Base-by-base conservation (phyloP, 1,284 basidiomycete species). In the Rhodotorula sp. region DNA sequence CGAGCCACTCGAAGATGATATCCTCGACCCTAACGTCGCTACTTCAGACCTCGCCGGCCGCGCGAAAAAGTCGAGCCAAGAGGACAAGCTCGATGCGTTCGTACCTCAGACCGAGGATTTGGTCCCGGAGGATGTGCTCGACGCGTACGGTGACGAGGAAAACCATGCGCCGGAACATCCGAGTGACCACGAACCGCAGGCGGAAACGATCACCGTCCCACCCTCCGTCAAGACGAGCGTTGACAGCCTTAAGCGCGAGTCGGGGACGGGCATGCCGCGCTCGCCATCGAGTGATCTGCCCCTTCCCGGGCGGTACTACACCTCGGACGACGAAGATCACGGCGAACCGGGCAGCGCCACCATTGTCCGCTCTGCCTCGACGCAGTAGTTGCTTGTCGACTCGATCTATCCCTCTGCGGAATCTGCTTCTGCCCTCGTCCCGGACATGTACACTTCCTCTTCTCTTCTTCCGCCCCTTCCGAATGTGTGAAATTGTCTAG, bases 41-140 rank as follows among this genome's bases (percentile, higher is more conserved):
- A 14, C 23, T 56, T 45, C 21, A 26, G 38, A 23, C 28, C 45
- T 7, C 43, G 38, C 38, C 63, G 49, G n/a, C 28, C 38, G 21
- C 38, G 38, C 38, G 10, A 61, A 61, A 48, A 50, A 61, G 45
- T 26, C 34, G 18, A 54, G 61, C 12, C 18, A 5, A 34, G 43
- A 49, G 2, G 43, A 50, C 6, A 72, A 63, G 47, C 56, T 70
- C n/a, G 65, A 72, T 52, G 58, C 52, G 2, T 74, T 66, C 49
- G 66, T 70, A 6, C 68, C 70, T 5, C 67, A 67, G 38, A 72
- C 70, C 5, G 52, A 59, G 16, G 56, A 54, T 31, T 60, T 72
- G 14, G 66, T 75, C 0, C 73, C 73, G 2, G 70, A 74, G 6
- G 72, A 73, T 38, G 60, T 70, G 1, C 64, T 72, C 55, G 70